phyloP scores from a whole-genome alignment of 1,139 yeast species.

The Geotrichum fermentans region DNA sequence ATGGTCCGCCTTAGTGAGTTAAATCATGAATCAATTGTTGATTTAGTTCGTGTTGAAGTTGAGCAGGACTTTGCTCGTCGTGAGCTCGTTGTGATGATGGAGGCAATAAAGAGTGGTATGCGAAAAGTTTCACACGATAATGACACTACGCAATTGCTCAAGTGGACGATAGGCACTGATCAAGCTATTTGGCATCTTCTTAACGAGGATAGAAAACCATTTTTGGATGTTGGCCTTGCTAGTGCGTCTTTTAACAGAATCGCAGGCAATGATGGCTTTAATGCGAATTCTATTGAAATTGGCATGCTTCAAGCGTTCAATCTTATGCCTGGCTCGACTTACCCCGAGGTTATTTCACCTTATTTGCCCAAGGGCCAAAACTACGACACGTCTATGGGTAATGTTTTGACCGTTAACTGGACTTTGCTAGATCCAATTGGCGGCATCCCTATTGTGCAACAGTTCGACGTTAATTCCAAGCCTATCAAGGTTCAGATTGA shows the following conservation, averaged over 20 bases:
- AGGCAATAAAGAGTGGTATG: constrained; percentile 55
- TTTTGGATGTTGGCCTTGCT: constrained; percentile 67
- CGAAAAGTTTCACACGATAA: constrained; percentile 41
- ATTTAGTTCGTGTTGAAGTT: constrained; percentile 45
- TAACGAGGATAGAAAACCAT: constrained; percentile 55
- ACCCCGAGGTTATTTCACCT: constrained; percentile 71
- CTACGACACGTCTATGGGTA: constrained; percentile 29
- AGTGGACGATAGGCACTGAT: constrained; percentile 69
- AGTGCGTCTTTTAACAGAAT: constrained; percentile 57
- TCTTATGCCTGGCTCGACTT: constrained; percentile 51
- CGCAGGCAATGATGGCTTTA: constrained; percentile 58
- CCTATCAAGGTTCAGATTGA: constrained; percentile 76
- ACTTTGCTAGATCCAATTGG: constrained; percentile 74
- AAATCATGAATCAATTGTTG: constrained; percentile 27
- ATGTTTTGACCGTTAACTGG: constrained; percentile 61
- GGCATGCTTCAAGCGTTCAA: constrained; percentile 69
- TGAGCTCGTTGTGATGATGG: constrained; percentile 62
- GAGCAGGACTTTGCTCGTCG: constrained; percentile 54
- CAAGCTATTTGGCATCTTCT: constrained; percentile 70
- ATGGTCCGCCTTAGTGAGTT: constrained; percentile 30
- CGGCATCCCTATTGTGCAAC: constrained; percentile 67
- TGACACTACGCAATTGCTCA: constrained; percentile 39
- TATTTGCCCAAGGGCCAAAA: constrained; percentile 29
- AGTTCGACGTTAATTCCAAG: constrained; percentile 47
- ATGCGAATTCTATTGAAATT: constrained; percentile 55